Base-by-base conservation (phyloP, 306 rosid species). In the Aeschynomene evenia region DNA sequence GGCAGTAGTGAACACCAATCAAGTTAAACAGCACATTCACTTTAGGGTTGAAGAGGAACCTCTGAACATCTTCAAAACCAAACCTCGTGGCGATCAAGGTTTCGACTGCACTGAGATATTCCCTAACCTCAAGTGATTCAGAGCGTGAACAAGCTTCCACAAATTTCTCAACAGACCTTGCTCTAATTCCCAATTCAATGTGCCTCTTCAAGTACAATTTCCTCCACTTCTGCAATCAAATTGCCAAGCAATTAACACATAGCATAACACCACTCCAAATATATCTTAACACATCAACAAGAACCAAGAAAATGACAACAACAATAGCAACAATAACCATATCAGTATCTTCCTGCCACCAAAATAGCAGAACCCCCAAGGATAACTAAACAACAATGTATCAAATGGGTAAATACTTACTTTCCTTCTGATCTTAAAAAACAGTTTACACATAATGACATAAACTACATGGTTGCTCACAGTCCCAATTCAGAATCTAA, bases 1-100 rank as follows among this genome's bases (percentile, higher is more conserved):
- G 7, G 81, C 91, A 83, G 80, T 86, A 90, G 60, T 86, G 94
- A 54, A 93, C 60, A 45, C 91, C 96, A 76, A 90, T 81, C 85
- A 93, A 85, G 77, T 93, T 88, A 59, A 85, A 63, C 57, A 90
- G 68, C 76, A 81, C 87, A 61, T 71, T 80, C 54, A 64, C 67
- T 67, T 77, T 66, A 29, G 85, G 84, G 62, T 80, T 83, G 88
- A 93, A 83, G 49, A 93, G 82, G 63, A 79, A 70, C 73, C 84
- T 80, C 64, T 82, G 87, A 20, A 81, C 84, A 58, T 93, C 98
- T 68, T 83, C 80, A 60, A 81, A 90, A 51, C 96, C 88, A 76
- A 93, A 77, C 71, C 77, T 78, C 63, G 77, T 49, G 20, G 55
- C 81, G 12, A 24, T 22, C 80, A 93, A 75, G 14, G 54, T 58